These are phyloP conservation scores for Alternaria hordeiaustralica DNA, from an alignment of 2,329 filamentous ascomycete species.

Conservation along the genomic window DNA sequence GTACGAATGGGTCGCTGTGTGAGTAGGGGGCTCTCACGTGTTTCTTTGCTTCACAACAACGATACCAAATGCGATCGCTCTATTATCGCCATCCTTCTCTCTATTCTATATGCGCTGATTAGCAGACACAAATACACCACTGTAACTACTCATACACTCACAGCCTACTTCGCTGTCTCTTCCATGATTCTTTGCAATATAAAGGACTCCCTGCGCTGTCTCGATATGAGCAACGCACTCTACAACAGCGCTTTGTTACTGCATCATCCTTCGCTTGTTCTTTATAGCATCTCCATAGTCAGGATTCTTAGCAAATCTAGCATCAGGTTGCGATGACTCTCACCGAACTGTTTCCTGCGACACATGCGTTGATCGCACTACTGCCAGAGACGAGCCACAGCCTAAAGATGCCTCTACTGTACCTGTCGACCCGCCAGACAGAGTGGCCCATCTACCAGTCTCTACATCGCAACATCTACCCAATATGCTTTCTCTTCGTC, in stretches of 20 bases:
- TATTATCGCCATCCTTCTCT: background rate
- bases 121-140: background rate
- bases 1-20: slow-evolving; percentile 12
- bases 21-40: background rate
- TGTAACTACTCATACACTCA: background rate
- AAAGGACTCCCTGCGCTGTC: background rate
- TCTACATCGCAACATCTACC: background rate
- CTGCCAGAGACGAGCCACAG: background rate
- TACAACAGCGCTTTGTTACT: background rate
- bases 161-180: background rate
- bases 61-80: background rate
- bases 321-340: background rate
- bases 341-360: background rate
- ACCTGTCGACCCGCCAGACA: background rate
- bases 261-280: background rate
- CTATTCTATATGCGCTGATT: background rate
- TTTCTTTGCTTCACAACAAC: background rate
- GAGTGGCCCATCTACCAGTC: background rate
- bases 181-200: background rate
- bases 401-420: background rate
- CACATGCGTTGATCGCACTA: background rate
- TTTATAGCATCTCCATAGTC: background rate
- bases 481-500: background rate
- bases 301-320: background rate
- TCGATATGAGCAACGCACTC: background rate